Conservation (phyloP, 768 basidiomycete genomes). For the Tremella yokohamensis region DNA sequence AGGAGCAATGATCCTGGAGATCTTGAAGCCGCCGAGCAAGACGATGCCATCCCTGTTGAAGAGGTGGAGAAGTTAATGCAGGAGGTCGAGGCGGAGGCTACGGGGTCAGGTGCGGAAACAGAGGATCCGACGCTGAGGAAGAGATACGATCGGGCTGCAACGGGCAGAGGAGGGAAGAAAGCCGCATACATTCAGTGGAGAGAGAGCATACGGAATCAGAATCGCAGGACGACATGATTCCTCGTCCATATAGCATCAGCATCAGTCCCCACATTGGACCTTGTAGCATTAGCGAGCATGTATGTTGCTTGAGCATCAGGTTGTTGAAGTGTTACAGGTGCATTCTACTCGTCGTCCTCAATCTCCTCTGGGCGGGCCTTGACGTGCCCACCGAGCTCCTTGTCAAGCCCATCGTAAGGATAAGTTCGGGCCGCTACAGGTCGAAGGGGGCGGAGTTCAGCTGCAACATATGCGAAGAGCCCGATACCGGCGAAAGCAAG, state of each 20-base stretch:
- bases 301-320: background rate
- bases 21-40: background rate
- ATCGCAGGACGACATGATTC: too few species aligned
- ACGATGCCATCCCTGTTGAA: too few species aligned
- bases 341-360: constrained; percentile 34
- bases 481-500: constrained; percentile 45
- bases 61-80: too few species aligned
- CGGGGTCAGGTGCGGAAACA: too few species aligned
- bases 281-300: background rate
- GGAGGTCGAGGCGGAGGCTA: too few species aligned
- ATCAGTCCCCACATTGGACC: too few species aligned
- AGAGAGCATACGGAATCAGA: too few species aligned
- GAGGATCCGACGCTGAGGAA: too few species aligned
- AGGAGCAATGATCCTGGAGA: background rate
- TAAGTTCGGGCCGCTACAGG: constrained; percentile 43
- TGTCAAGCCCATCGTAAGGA: constrained; percentile 50
- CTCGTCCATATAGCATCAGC: too few species aligned
- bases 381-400: constrained; percentile 45
- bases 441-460: constrained; percentile 31
- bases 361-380: constrained; percentile 30
- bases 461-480: constrained; percentile 43
- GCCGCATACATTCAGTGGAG: too few species aligned
- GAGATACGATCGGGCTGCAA: too few species aligned
- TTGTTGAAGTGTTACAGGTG: background rate
- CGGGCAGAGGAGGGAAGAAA: too few species aligned